These are phyloP conservation scores for Isabelozyma rhagii DNA, from an alignment of 805 yeast species.

Conservation along the genomic window DNA sequence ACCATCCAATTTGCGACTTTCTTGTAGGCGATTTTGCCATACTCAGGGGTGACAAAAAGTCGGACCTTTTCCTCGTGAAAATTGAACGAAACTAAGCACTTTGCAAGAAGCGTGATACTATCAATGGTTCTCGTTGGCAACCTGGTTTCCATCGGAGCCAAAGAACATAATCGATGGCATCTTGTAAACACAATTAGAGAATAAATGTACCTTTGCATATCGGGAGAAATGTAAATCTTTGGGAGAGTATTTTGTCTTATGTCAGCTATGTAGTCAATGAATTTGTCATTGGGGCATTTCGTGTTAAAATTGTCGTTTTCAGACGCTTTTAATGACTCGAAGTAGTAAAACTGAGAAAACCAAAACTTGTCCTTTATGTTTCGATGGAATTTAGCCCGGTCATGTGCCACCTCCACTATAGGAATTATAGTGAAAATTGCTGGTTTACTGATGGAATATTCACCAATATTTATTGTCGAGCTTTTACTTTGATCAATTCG, in stretches of 20 bases:
- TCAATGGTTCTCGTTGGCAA: conserved; percentile 31
- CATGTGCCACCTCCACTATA: conserved; percentile 7
- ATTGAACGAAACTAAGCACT: conserved; percentile 22
- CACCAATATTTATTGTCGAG: conserved; percentile 2
- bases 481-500: background rate
- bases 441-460: conserved; percentile 9
- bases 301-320: background rate
- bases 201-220: conserved; percentile 32
- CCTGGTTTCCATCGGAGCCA: conserved; percentile 34
- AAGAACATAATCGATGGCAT: conserved; percentile 35
- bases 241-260: conserved; percentile 5
- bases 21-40: conserved; percentile 34
- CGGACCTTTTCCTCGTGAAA: conserved; percentile 2
- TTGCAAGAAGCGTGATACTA: conserved; percentile 23
- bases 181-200: conserved; percentile 35
- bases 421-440: conserved; percentile 12
- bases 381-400: conserved; percentile 9
- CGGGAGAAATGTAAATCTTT: conserved; percentile 29
- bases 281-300: background rate
- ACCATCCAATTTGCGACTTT: conserved; percentile 43
- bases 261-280: conserved; percentile 1
- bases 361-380: conserved; percentile 23
- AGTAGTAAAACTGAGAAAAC: conserved; percentile 17
- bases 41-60: conserved; percentile 36
- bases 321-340: background rate